These are phyloP conservation scores for Neopestalotiopsis rosae DNA, from an alignment of 2,329 filamentous ascomycete genomes.

Conservation along the genomic window DNA sequence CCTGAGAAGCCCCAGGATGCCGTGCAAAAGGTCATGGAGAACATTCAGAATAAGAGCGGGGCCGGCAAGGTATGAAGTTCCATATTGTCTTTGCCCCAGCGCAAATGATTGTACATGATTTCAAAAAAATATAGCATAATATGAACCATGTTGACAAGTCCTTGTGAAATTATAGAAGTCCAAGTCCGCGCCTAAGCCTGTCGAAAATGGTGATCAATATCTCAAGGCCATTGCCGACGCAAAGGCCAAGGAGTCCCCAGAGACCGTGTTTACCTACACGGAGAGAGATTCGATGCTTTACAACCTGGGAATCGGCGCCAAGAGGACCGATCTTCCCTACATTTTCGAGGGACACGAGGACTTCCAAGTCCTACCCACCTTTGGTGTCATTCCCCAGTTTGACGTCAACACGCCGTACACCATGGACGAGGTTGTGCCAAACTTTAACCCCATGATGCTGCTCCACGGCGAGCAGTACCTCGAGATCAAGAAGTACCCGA, in stretches of 20 bases:
- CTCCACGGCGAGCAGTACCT: constrained; percentile 99
- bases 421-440: constrained; percentile 84
- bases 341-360: constrained; percentile 90
- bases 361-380: constrained; percentile 95
- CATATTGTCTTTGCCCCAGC: constrained; percentile 16
- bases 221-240: constrained; percentile 79
- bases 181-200: constrained; percentile 6
- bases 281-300: constrained; percentile 93
- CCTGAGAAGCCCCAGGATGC: constrained; percentile 80
- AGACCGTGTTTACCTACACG: constrained; percentile 80
- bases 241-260: constrained; percentile 59
- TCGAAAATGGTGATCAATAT: constrained; percentile 58
- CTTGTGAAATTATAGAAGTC: constrained; percentile 22
- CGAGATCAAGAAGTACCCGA: constrained; percentile 88
- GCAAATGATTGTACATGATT: constrained; percentile 26
- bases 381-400: constrained; percentile 94
- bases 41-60: constrained; percentile 78
- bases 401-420: constrained; percentile 80
- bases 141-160: constrained; percentile 27
- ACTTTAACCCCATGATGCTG: constrained; percentile 98
- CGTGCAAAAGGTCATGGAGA: constrained; percentile 77
- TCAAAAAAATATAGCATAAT: constrained; percentile 25
- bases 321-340: constrained; percentile 83
- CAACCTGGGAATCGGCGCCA: constrained; percentile 92
- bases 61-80: constrained; percentile 62